Evolutionary conservation across 192 early-diverging fungal species (phyloP).

Genomic region (Coemansia sp.): DNA sequence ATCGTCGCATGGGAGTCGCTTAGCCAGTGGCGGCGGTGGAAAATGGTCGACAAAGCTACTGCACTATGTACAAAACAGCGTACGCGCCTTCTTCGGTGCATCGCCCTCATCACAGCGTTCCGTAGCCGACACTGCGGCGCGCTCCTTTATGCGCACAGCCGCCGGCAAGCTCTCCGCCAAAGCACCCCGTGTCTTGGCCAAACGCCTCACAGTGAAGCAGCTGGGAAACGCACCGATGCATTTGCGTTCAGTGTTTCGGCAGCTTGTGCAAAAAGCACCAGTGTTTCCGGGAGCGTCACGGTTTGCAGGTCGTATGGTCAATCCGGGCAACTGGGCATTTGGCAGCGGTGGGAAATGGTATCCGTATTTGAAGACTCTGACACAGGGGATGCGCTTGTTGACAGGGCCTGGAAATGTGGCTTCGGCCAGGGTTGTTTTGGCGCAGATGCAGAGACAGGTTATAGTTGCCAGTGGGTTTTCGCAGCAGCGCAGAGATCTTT

Average conservation of each 20-base stretch:
- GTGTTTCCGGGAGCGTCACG: constrained; percentile 10
- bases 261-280: constrained; percentile 6
- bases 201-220: constrained; percentile 4
- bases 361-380: constrained; percentile 27
- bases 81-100: neutral
- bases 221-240: constrained; percentile 4
- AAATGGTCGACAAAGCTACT: constrained; percentile 34
- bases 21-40: constrained; percentile 10
- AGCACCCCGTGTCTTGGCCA: constrained; percentile 17
- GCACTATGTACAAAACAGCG: constrained; percentile 26
- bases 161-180: constrained; percentile 22
- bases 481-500: constrained; percentile 37
- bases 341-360: constrained; percentile 45
- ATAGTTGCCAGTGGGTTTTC: constrained; percentile 22
- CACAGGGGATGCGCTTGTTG: constrained; percentile 17
- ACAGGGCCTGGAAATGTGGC: constrained; percentile 10
- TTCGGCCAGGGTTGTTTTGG: constrained; percentile 25
- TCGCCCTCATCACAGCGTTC: neutral
- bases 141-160: neutral
- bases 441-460: constrained; percentile 41
- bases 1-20: constrained; percentile 14
- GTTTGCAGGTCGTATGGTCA: constrained; percentile 5
- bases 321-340: constrained; percentile 26
- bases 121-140: neutral
- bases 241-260: constrained; percentile 11